Percentiles rank a stretch among this genome's conserved stretches.
Evolutionary conservation across 2,329 filamentous ascomycete species (phyloP).

Genomic region (Fusarium dlaminii): DNA sequence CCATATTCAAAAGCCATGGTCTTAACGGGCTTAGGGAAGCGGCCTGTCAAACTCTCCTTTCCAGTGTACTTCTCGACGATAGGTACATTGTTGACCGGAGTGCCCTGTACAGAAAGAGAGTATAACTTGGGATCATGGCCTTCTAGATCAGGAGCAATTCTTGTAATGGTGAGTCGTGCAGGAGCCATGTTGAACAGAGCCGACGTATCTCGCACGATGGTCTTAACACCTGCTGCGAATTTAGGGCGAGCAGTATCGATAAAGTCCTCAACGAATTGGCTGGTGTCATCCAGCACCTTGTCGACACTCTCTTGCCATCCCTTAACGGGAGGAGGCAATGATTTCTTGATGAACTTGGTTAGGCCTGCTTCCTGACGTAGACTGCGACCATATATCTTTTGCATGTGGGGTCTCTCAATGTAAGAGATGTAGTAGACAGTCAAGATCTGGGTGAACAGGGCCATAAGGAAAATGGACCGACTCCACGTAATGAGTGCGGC

Average conservation of each 20-base stretch:
- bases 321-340: conserved; percentile 83
- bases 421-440: conserved; percentile 90
- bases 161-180: conserved; percentile 83
- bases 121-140: conserved; percentile 85
- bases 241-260: conserved; percentile 86
- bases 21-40: conserved; percentile 75
- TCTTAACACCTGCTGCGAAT: conserved; percentile 84
- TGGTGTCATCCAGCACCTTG: conserved; percentile 84
- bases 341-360: conserved; percentile 88
- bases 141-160: conserved; percentile 80
- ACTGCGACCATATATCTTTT: conserved; percentile 90
- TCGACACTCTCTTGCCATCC: conserved; percentile 89
- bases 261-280: conserved; percentile 91
- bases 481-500: conserved; percentile 94
- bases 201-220: conserved; percentile 87
- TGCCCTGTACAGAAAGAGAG: conserved; percentile 77
- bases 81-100: conserved; percentile 59
- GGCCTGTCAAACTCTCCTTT: conserved; percentile 76
- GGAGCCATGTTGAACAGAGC: conserved; percentile 91
- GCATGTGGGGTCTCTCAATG: conserved; percentile 97
- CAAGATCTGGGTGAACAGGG: conserved; percentile 84
- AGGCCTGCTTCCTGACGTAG: conserved; percentile 89
- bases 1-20: conserved; percentile 89
- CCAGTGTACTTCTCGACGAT: conserved; percentile 71
- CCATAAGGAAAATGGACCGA: conserved; percentile 84